These are phyloP conservation scores for Pleomassaria siparia DNA, from an alignment of 2,329 filamentous ascomycete genomes.

Conservation along the genomic window DNA sequence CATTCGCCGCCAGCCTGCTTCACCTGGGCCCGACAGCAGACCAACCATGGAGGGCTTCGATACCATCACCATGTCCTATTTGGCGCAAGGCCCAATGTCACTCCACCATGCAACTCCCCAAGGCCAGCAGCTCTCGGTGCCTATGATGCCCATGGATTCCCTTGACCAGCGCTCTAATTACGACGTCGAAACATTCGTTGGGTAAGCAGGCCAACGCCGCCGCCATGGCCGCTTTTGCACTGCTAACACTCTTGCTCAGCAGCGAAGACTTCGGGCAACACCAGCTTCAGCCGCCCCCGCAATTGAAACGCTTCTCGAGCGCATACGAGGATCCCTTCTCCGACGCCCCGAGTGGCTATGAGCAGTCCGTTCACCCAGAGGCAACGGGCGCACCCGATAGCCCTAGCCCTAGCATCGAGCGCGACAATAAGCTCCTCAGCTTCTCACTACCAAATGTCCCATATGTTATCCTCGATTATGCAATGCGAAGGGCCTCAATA, in stretches of 20 bases:
- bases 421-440: conserved; percentile 60
- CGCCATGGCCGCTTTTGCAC: conserved; percentile 19
- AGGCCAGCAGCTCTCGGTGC: conserved; percentile 42
- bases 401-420: conserved; percentile 62
- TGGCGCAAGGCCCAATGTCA: conserved; percentile 59
- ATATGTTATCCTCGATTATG: conserved; percentile 66
- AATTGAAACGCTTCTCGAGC: conserved; percentile 54
- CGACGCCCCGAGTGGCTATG: conserved; percentile 53
- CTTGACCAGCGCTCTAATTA: conserved; percentile 62
- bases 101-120: conserved; percentile 54
- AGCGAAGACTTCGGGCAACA: conserved; percentile 55
- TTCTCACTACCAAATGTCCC: conserved; percentile 53
- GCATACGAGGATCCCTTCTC: conserved; percentile 55
- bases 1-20: conserved; percentile 20
- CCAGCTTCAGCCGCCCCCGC: conserved; percentile 44
- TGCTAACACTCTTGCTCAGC: conserved; percentile 41
- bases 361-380: conserved; percentile 49
- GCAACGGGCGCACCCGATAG: conserved; percentile 50
- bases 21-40: conserved; percentile 23
- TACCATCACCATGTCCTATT: conserved; percentile 63
- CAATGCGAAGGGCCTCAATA: conserved; percentile 64
- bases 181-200: conserved; percentile 61
- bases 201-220: conserved; percentile 47
- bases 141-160: conserved; percentile 55
- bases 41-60: conserved; percentile 51